These are phyloP conservation scores for Rhodotorula sp. DNA, from an alignment of 1,284 basidiomycete species.

Conservation along the genomic window DNA sequence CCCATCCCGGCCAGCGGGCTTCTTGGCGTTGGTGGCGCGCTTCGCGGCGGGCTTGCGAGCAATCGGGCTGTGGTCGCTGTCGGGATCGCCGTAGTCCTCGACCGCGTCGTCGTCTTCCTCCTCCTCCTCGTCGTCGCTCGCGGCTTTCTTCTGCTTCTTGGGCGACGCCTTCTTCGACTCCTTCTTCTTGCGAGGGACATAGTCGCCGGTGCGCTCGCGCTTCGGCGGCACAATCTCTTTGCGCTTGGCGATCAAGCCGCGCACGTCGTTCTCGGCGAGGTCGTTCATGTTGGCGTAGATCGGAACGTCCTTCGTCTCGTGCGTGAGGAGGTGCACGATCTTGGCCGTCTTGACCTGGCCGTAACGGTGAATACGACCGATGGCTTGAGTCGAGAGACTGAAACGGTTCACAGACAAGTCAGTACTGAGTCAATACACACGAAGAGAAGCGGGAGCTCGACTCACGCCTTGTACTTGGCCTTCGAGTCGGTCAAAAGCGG, in stretches of 20 bases:
- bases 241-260: background rate
- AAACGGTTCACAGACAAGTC: too few relatives aligned
- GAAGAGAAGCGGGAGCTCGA: constrained; percentile 43
- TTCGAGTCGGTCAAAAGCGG: constrained; percentile 72
- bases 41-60: background rate
- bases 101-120: constrained; percentile 10
- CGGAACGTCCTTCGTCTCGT: constrained; percentile 79
- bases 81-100: background rate
- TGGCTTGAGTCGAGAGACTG: constrained; percentile 66
- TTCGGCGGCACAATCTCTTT: constrained; percentile 13
- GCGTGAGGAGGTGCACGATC: constrained; percentile 75
- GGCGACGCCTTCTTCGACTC: background rate
- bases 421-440: background rate
- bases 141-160: constrained; percentile 1
- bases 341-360: constrained; percentile 77
- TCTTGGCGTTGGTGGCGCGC: background rate
- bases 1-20: background rate
- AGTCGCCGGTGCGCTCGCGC: constrained; percentile 3
- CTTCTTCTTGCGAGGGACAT: constrained; percentile 9
- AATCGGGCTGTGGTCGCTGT: background rate
- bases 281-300: constrained; percentile 56
- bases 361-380: constrained; percentile 70
- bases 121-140: background rate
- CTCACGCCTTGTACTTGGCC: constrained; percentile 79
- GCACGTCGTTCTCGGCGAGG: background rate